Conservation (phyloP, 495 filamentous ascomycete genomes). For the Cladorrhinum samala region DNA sequence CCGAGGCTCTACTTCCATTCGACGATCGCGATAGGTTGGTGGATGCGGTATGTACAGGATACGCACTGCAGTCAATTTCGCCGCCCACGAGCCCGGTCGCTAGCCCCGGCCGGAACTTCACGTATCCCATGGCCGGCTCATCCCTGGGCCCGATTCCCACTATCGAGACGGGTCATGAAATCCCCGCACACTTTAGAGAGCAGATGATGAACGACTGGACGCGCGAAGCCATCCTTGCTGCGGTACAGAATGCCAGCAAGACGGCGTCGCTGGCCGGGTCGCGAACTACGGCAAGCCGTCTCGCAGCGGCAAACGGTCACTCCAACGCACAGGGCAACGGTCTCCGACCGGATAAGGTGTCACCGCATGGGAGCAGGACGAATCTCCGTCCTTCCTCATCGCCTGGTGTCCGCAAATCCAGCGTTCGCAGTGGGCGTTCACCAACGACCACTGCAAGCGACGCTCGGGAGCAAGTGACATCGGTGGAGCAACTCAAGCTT, state of each 20-base stretch:
- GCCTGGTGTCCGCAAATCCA: constrained; percentile 36
- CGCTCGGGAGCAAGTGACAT: constrained; percentile 58
- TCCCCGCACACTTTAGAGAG: constrained; percentile 53
- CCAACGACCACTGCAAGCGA: constrained; percentile 49
- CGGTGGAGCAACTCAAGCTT: constrained; percentile 80
- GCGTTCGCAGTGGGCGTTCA: constrained; percentile 42
- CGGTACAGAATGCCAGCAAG: constrained; percentile 60
- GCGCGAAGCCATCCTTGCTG: constrained; percentile 61
- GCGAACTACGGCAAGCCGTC: constrained; percentile 49
- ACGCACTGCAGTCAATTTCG: constrained; percentile 50
- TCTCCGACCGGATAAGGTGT: constrained; percentile 24
- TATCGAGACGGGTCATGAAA: constrained; percentile 29
- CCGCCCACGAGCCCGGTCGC: constrained; percentile 62
- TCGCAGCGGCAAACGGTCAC: constrained; percentile 39
- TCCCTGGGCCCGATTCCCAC: constrained; percentile 32
- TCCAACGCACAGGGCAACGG: constrained; percentile 54
- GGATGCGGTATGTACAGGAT: constrained; percentile 62
- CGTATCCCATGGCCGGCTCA: constrained; percentile 52
- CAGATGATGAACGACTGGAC: constrained; percentile 68
- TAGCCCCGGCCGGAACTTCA: constrained; percentile 63
- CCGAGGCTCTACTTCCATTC: constrained; percentile 58
- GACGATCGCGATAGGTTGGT: constrained; percentile 61
- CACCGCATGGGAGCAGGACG: constrained; percentile 34
- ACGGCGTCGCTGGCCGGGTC: constrained; percentile 68
- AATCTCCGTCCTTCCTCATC: constrained; percentile 40